A percentile compares a stretch with the other conserved stretches of the same genome.
Conservation (phyloP, 1,139 yeast species). For the Magnusiomyces sp. region DNA sequence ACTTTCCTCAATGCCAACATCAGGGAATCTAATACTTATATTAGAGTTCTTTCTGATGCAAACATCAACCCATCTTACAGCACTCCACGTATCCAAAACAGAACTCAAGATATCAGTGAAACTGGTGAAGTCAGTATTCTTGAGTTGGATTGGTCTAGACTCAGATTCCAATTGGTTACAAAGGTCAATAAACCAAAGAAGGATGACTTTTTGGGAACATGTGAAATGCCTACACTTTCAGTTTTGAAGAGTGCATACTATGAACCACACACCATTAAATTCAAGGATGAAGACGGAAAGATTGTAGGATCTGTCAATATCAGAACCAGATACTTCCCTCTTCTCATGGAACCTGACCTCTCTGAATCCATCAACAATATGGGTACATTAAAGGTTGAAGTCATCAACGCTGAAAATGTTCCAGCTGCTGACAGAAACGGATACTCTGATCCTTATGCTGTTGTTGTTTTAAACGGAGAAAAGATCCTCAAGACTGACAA, state of each 20-base stretch:
- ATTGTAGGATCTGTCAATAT: slow-evolving; percentile 48
- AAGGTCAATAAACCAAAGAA: slow-evolving; percentile 42
- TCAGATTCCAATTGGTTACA: slow-evolving; percentile 51
- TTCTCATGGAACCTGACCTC: slow-evolving; percentile 52
- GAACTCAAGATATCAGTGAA: slow-evolving; percentile 26
- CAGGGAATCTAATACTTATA: slow-evolving; percentile 42
- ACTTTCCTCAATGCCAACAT: slow-evolving; percentile 54
- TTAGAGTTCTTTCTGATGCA: slow-evolving; percentile 72
- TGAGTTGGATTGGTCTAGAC: slow-evolving; percentile 67
- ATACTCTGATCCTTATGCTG: slow-evolving; percentile 83
- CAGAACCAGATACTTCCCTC: slow-evolving; percentile 75
- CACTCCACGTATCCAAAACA: slow-evolving; percentile 39
- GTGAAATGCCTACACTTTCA: slow-evolving; percentile 58
- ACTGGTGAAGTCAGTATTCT: slow-evolving; percentile 68
- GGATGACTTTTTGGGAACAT: slow-evolving; percentile 54
- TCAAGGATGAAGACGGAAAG: slow-evolving; percentile 42
- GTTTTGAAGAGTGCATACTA: slow-evolving; percentile 59
- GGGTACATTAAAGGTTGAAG: slow-evolving; percentile 61
- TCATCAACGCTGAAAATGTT: slow-evolving; percentile 59
- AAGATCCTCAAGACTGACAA: slow-evolving; percentile 67
- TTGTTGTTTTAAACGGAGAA: slow-evolving; percentile 55
- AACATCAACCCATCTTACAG: slow-evolving; percentile 54
- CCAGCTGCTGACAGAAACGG: slow-evolving; percentile 84
- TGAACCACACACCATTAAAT: slow-evolving; percentile 47
- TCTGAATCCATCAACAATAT: slow-evolving; percentile 68